phyloP scores from a whole-genome alignment of 129 eudicot genomes.

The Scalesia atractyloides region DNA sequence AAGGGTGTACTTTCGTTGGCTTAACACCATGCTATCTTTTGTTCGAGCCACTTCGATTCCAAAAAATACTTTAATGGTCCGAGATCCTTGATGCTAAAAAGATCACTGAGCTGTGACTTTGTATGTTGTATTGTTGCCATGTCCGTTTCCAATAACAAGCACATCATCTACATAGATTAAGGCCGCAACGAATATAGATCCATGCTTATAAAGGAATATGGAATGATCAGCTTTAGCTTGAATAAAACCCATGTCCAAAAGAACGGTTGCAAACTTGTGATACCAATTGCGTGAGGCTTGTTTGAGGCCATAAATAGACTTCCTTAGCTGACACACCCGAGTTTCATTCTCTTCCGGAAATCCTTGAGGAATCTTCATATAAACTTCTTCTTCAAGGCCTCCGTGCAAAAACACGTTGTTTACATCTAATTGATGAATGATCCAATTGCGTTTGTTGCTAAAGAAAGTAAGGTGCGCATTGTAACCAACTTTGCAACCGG shows the following conservation, averaged over 20 bases:
- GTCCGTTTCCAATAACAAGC: not conserved
- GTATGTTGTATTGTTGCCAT: not conserved
- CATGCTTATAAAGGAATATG: not conserved
- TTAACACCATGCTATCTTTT: not conserved
- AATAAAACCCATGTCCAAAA: not conserved
- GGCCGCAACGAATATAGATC: not conserved
- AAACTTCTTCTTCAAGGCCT: no score
- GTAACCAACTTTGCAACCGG: no score
- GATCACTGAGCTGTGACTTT: not conserved
- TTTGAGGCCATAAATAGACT: no score
- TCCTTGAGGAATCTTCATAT: no score
- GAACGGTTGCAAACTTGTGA: not conserved
- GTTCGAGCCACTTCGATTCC: not conserved
- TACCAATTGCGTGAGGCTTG: no score
- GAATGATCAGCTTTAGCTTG: not conserved
- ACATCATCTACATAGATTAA: not conserved
- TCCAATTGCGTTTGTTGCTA: no score
- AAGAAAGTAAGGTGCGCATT: no score
- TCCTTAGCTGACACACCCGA: no score
- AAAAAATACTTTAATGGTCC: not conserved
- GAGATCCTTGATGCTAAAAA: not conserved
- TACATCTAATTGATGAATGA: no score
- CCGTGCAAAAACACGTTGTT: no score
- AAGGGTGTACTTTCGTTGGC: not conserved
- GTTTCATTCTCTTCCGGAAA: no score